Percentiles rank a stretch among this genome's conserved stretches.
These are phyloP conservation scores for Coemansia sp. DNA, from an alignment of 192 early-diverging fungal genomes.

Conservation along the genomic window DNA sequence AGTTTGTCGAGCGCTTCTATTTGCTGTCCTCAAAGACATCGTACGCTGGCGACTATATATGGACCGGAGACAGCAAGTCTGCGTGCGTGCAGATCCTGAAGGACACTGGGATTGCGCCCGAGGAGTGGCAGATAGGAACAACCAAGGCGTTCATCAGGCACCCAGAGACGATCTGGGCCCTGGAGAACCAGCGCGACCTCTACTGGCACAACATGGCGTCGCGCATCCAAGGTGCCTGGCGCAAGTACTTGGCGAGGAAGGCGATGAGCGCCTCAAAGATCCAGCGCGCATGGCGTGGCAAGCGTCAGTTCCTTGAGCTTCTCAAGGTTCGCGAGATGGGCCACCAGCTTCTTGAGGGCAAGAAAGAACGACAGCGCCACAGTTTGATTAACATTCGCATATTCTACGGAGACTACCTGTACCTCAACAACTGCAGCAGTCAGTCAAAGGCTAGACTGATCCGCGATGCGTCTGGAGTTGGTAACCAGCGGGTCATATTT, in stretches of 20 bases:
- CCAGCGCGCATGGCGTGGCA: slow-evolving; percentile 72
- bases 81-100: slow-evolving; percentile 81
- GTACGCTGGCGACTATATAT: slow-evolving; percentile 79
- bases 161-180: slow-evolving; percentile 87
- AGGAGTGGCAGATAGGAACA: slow-evolving; percentile 95
- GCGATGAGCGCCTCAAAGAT: slow-evolving; percentile 66
- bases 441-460: slow-evolving; percentile 33
- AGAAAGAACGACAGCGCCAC: slow-evolving; percentile 91
- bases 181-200: slow-evolving; percentile 89
- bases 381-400: slow-evolving; percentile 77
- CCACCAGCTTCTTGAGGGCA: slow-evolving; percentile 79
- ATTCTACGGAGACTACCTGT: slow-evolving; percentile 91
- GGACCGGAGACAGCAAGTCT: slow-evolving; percentile 72
- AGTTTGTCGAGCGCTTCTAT: slow-evolving; percentile 76
- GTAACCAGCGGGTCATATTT: slow-evolving; percentile 60
- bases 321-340: slow-evolving; percentile 92
- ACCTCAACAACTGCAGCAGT: slow-evolving; percentile 46
- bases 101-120: slow-evolving; percentile 75
- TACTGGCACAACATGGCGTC: slow-evolving; percentile 97
- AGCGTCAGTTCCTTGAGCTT: slow-evolving; percentile 86
- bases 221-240: slow-evolving; percentile 89
- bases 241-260: slow-evolving; percentile 68
- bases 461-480: slow-evolving; percentile 39
- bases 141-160: slow-evolving; percentile 95
- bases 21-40: slow-evolving; percentile 71